phyloP scores from a whole-genome alignment of 192 early-diverging fungal genomes.

The Haplosporangium gracile region DNA sequence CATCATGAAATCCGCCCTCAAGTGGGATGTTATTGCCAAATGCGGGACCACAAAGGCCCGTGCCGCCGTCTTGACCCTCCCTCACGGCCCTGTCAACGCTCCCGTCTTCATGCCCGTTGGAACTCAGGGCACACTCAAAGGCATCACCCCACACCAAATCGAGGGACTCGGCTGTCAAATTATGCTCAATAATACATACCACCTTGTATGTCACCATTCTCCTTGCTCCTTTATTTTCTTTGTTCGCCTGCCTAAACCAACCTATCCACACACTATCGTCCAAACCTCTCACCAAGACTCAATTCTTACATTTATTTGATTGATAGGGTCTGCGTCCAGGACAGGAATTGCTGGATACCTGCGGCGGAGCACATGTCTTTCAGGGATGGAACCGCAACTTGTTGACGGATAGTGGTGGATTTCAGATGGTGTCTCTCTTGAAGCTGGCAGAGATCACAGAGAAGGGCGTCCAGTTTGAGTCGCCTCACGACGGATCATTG shows the following conservation, averaged over 20 bases:
- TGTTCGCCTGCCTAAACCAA: not conserved
- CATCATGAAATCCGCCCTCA: slow-evolving; percentile 77
- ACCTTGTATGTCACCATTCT: slow-evolving; percentile 65
- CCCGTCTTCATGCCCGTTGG: slow-evolving; percentile 94
- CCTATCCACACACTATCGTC: not conserved
- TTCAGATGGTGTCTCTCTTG: slow-evolving; percentile 92
- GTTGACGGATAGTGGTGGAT: slow-evolving; percentile 88
- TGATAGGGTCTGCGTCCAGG: slow-evolving; percentile 74
- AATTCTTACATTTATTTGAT: not conserved
- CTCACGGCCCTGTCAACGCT: slow-evolving; percentile 85
- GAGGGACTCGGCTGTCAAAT: slow-evolving; percentile 83
- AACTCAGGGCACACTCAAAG: slow-evolving; percentile 89
- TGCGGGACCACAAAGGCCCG: slow-evolving; percentile 90
- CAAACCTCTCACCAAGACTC: too few relatives aligned
- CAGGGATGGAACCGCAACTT: slow-evolving; percentile 86
- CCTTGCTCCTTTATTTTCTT: too few relatives aligned
- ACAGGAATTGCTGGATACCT: slow-evolving; percentile 77
- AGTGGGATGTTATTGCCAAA: slow-evolving; percentile 76
- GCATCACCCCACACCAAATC: slow-evolving; percentile 82
- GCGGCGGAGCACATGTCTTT: slow-evolving; percentile 84
- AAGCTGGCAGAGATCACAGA: slow-evolving; percentile 88
- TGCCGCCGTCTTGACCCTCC: slow-evolving; percentile 78
- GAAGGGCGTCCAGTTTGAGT: slow-evolving; percentile 87
- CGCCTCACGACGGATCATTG: slow-evolving; percentile 83
- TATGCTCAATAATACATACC: slow-evolving; percentile 91